phyloP scores from a whole-genome alignment of 768 basidiomycete genomes.

The Pisolithus orientalis region DNA sequence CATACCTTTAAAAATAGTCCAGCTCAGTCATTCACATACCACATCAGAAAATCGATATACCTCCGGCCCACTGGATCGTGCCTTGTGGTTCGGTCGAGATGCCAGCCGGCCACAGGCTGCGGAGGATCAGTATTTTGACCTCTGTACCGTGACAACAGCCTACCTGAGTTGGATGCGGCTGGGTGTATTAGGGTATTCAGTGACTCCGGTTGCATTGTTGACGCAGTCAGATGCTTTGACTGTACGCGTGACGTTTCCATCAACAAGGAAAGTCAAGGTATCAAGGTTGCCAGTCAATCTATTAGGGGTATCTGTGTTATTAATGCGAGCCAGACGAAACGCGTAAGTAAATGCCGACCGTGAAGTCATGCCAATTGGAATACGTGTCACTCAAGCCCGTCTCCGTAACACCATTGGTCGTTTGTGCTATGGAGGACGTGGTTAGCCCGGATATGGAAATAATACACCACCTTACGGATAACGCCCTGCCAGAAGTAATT shows the following conservation, averaged over 20 bases:
- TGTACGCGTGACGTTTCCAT: slow-evolving; percentile 66
- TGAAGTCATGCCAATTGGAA: slow-evolving; percentile 68
- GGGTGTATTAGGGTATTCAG: slow-evolving; percentile 70
- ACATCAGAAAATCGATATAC: slow-evolving; percentile 18
- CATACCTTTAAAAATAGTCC: slow-evolving; percentile 36
- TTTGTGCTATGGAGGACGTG: slow-evolving; percentile 28
- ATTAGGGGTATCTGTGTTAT: neutral
- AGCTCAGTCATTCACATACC: neutral
- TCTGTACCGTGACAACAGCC: neutral
- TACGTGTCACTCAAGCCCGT: slow-evolving; percentile 56
- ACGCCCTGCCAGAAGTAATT: slow-evolving; percentile 78
- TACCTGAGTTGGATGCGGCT: slow-evolving; percentile 77
- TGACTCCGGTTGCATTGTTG: slow-evolving; percentile 44
- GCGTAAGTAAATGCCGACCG: slow-evolving; percentile 38
- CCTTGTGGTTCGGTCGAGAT: slow-evolving; percentile 54
- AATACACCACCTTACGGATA: slow-evolving; percentile 43
- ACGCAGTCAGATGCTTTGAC: slow-evolving; percentile 54
- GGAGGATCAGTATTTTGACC: neutral
- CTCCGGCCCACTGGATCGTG: slow-evolving; percentile 75
- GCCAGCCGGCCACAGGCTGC: slow-evolving; percentile 77
- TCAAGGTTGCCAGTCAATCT: slow-evolving; percentile 81
- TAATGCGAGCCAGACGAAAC: neutral
- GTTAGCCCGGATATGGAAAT: neutral
- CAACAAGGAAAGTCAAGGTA: slow-evolving; percentile 58
- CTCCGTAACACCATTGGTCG: slow-evolving; percentile 44